Base-by-base conservation (phyloP, 768 basidiomycete genomes). In the Asterophora parasitica region DNA sequence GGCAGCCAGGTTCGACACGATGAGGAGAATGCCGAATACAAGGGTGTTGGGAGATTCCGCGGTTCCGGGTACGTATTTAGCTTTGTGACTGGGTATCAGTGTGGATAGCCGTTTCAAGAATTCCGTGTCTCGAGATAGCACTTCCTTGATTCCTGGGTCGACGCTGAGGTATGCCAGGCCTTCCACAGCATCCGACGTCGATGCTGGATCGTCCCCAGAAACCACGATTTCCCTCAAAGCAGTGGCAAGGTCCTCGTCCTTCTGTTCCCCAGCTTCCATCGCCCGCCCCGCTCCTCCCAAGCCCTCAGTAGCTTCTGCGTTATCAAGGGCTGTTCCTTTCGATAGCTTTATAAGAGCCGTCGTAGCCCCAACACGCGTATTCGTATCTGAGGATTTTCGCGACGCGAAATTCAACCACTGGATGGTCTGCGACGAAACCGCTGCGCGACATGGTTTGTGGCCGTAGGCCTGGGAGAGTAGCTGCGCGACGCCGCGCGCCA, bases 141-240 rank as follows among this genome's bases (percentile, higher is more conserved):
- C 60, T 49, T 87, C 82, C 60, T 89, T 87, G 49, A 86, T 72
- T 1, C 62, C 50, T 1, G 87, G 72, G 54, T 81, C 75, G 40
- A 76, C 68, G 49, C 82, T 88, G 48, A 92, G 77, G 64, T 93
- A 87, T n/a, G 87, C 88, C 42, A 96, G 69, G 0, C 85, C 91
- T 67, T 96, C 93, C 11, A 93, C 72, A 4, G 82, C 83, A 51
- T 92, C 84, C 7, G 72, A 66, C 12, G 79, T 55, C 10, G 78
- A 74, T 16, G 73, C 56, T 5, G 63, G 55, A 27, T 76, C 67
- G 7, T 62, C 64, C 32, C 60, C 63, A 28, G 69, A 64, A 41
- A 76, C 55, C 23, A 85, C 69, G 43, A 87, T 66, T 10, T 70
- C 69, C 54, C 79, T 82, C 74, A 92, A 75, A 46, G 75, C 66